Base-by-base conservation (phyloP, 1,139 yeast species). In the Geotrichum phurueaensis region DNA sequence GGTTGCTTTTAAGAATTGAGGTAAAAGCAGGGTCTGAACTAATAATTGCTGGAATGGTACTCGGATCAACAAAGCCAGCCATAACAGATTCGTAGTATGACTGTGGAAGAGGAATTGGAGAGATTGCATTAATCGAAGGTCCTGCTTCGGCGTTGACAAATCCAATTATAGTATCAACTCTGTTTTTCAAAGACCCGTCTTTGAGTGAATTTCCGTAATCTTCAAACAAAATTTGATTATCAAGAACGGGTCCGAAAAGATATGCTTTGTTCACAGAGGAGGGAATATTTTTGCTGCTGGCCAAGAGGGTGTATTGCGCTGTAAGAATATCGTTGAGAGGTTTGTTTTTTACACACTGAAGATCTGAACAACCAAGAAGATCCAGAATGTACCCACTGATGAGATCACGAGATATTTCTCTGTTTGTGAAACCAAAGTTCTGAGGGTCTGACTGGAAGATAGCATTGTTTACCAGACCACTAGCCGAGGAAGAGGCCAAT, bases 361-460 rank as follows among this genome's bases (percentile, higher is more conserved):
- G 33, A 27, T 63, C 56, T 27, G 64, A 29, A 57, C 73, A 70
- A 9, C 63, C 65, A 9, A 68, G 64, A 15, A 56, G 22, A 25
- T 59, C 53, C 27, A 60, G 45, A 20, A 65, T 45, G 9, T 54
- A 9, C 3, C 65, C 60, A 2, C 66, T 65, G 9, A 69, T 53
- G n/a, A 59, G 60, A 22, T 57, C 65, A 9, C 61, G 54, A 10
- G 73, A 66, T 3, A 67, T 65, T 3, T 62, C 43, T 9, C 64
- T 59, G 7, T 62, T 54, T 52, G 67, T 66, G 22, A 69, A 69
- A 25, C 67, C 69, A 58, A 60, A 70, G 22, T 64, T 65, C 56
- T 66, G 67, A 1, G 75, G 73, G 60, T 72, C 75, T 2, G 74
- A 71, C 60, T 71, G 73, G 39, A 73, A 60, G 45, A 72, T 72